Evolutionary conservation across 1,284 basidiomycete genomes (phyloP), one percentile per base, ranked within the genome.

Genomic region (Trichosporon sp.): DNA sequence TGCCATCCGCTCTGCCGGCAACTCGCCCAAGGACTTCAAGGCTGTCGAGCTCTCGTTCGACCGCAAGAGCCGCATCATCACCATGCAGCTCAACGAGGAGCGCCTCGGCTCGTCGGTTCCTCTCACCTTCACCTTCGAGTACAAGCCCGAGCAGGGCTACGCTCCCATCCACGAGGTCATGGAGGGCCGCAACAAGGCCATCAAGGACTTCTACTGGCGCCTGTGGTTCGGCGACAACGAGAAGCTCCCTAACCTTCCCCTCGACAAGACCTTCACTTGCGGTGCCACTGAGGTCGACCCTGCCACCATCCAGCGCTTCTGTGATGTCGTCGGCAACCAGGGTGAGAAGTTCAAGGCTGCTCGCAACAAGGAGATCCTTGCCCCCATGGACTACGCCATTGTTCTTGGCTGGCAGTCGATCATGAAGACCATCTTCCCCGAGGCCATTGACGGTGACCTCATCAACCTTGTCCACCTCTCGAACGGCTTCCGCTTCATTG

Each of bases 341-440:
- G 89, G 88, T 57, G 94, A 95, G 78, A 85, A 86, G 7, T 99
- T 95, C 86, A 92, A 94, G 85, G 36, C 46, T 14, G 86, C 82
- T 5, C 85, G 91, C 60, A 87, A 84, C 62, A 85, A 87, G 56
- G 84, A 82, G 32, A 86, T 92, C 34, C 86, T 89, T 73, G 92
- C 92, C 0, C 95, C 95, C 0, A 96, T 99, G 92, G 96, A 99
- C 83, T 98, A 96, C 76, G 93, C 94, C 62, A 99, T 99, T 75
- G 95, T 98, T 65, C 90, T 94, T 57, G 94, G 95, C 52, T 98
- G 95, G 95, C 88, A 93, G 87, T 90, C 93, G 9, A 96, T 96
- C 80, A 97, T 97, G 89, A 92, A 91, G 79, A 88, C 93, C 1
- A 94, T 97, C 80, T 98, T 96, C 87, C 95, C 95, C n/a, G 77